Percentiles rank a stretch among this genome's conserved stretches.
Conservation (phyloP, 2,329 filamentous ascomycete genomes). For the Paecilomyces sp. region DNA sequence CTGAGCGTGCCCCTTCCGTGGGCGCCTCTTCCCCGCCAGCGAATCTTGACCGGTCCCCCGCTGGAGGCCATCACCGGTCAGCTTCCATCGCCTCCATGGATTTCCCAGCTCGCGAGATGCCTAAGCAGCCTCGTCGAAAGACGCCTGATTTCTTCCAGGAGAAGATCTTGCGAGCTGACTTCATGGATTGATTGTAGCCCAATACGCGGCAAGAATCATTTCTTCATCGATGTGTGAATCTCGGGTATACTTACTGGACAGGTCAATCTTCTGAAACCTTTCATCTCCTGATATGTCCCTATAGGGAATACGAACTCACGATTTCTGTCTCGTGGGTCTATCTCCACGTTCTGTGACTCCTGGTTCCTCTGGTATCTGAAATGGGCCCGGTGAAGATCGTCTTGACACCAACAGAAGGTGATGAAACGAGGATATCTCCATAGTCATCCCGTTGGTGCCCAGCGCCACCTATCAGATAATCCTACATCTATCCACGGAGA, state of each 20-base stretch:
- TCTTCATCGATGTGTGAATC: not conserved
- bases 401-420: too few relatives aligned
- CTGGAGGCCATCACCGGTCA: slow-evolving; percentile 39
- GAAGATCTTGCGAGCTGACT: slow-evolving; percentile 93
- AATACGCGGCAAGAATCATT: not conserved
- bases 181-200: slow-evolving; percentile 66
- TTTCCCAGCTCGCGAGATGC: slow-evolving; percentile 41
- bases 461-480: not conserved
- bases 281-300: not conserved
- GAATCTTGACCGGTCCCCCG: slow-evolving; percentile 28
- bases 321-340: not conserved
- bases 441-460: not conserved
- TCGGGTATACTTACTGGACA: not conserved
- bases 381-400: not conserved
- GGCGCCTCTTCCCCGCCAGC: slow-evolving; percentile 23
- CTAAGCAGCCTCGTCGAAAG: slow-evolving; percentile 43
- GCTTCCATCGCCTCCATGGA: slow-evolving; percentile 49
- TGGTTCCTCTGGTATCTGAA: not conserved
- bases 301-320: not conserved
- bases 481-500: not conserved
- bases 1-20: slow-evolving; percentile 63
- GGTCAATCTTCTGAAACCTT: not conserved
- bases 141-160: slow-evolving; percentile 96
- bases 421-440: not conserved
- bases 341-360: not conserved